Base-by-base conservation (phyloP, 345 rosid species). In the Durio zibethinus region DNA sequence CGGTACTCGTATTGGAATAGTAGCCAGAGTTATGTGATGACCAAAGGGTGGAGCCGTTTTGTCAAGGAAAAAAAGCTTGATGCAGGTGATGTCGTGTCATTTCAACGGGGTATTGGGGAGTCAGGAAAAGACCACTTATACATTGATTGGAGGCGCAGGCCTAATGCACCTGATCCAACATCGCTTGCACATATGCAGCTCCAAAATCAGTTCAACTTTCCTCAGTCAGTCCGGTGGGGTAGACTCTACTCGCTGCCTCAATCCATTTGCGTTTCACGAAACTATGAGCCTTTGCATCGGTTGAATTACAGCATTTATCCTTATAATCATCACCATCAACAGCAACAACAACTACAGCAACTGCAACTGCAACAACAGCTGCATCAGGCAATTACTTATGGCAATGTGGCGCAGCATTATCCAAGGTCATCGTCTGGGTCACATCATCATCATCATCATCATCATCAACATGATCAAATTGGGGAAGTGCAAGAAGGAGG, bases 21-120 rank as follows among this genome's bases (percentile, higher is more conserved):
- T 81, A 94, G 97, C 84, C 98, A 94, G 85, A 93, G 98, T 89
- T 94, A 93, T 72, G 97, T 93, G 33, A 94, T 94, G 97, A 94
- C 97, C 6, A 94, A 93, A 82, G 98, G 97, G 3, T 93, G 98
- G 97, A 94, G 97, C 84, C 90, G 95, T 38, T 94, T 94, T 78
- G 98, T 95, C 29, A 93, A 94, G 90, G 98, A 94, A 64, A 94
- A 94, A 76, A 93, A 90, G 81, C 97, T 94, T 1, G 93, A 93
- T 31, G 97, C 98, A 7, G 99, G 99, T 2, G 99, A 95, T 79
- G 81, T 85, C 63, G 98, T 95, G 70, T 95, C 99, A 33, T 95
- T 95, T 61, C 91, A 91, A 57, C 80, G 98, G 65, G 94, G 94
- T 15, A 82, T 82, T 1, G 91, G 94, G 35, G 97, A 91, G 57